A percentile compares a stretch with the other conserved stretches of the same genome.
These are phyloP conservation scores for Karstenula rhodostoma DNA, from an alignment of 2,329 filamentous ascomycete genomes.

Conservation along the genomic window DNA sequence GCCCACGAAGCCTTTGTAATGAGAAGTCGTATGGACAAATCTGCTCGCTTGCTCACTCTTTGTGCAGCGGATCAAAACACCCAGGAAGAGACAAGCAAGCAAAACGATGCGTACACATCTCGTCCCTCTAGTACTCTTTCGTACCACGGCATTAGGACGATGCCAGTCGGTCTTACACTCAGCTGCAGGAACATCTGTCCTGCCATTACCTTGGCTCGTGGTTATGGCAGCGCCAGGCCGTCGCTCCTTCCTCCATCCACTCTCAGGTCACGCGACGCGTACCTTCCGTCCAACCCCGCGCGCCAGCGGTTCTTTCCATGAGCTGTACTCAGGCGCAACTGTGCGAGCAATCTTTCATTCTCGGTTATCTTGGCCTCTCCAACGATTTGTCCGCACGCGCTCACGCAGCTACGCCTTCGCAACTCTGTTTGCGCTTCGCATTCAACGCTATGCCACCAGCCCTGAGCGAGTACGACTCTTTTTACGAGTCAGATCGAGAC, in stretches of 20 bases:
- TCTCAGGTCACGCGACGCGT: background rate
- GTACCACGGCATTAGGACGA: too few relatives aligned
- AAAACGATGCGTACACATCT: too few relatives aligned
- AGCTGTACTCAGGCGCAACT: background rate
- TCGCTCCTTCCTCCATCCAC: background rate
- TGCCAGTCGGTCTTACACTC: too few relatives aligned
- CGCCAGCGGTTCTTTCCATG: background rate
- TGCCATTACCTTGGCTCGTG: background rate
- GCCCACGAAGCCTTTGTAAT: too few relatives aligned
- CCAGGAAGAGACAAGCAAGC: too few relatives aligned
- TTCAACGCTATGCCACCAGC: conserved; percentile 22
- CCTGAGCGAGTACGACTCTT: conserved; percentile 25
- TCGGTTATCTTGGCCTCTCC: background rate
- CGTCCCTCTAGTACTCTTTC: too few relatives aligned
- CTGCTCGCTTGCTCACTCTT: too few relatives aligned
- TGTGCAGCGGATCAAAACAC: too few relatives aligned
- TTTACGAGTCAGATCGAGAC: conserved; percentile 11
- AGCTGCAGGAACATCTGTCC: too few relatives aligned
- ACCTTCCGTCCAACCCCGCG: background rate
- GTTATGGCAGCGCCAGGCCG: background rate
- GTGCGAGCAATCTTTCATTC: background rate
- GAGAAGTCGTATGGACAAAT: too few relatives aligned
- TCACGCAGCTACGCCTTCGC: background rate
- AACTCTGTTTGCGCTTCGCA: background rate
- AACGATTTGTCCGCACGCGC: background rate